Evolutionary conservation across 257 asterid genomes (phyloP), one percentile per base, ranked within the genome.

Genomic region (Petunia axillaris): DNA sequence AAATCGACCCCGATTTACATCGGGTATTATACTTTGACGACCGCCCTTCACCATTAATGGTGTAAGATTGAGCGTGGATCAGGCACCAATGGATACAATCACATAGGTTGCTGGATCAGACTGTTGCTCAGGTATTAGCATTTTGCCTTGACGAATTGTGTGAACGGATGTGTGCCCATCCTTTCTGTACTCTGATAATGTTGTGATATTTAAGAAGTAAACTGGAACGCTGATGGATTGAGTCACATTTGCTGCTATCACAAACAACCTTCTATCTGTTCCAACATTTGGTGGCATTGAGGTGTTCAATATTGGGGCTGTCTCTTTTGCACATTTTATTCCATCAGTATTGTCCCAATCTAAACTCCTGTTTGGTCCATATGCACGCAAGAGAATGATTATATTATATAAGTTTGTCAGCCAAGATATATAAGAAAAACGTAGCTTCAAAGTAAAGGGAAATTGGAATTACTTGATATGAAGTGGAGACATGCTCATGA

Each of bases 401-500:
- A 79, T 65, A 62, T 58, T 36, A 37, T 54, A 13, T 60, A 25
- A 58, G 8, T 25, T 4, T 58, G 10, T n/a, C 64, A 58, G 16
- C 37, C 25, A 58, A n/a, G 10, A 25, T 25, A 25, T 25, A 25
- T 25, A 25, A 25, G 25, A 25, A 25, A 25, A 25, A 25, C 15
- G 11, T 53, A 13, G 11, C 14, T 65, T 36, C 6, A 43, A 79
- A 65, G 55, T 41, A 50, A 43, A 44, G 53, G 13, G 4, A 60
- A 13, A n/a, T 14, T 16, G 25, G 48, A 38, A 36, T 77, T 92
- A 92, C 97, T 88, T 91, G 90, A 92, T 88, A 79, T 93, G 98
- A 68, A 93, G 98, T 71, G 98, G 97, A 13, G 98, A 93, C 97
- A 80, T 93, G 97, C 98, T 93, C 93, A 91, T 87, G 87, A 93